A percentile compares a stretch with the other conserved stretches of the same genome.
Conservation (phyloP, 768 basidiomycete species). For the Trametes punicea region DNA sequence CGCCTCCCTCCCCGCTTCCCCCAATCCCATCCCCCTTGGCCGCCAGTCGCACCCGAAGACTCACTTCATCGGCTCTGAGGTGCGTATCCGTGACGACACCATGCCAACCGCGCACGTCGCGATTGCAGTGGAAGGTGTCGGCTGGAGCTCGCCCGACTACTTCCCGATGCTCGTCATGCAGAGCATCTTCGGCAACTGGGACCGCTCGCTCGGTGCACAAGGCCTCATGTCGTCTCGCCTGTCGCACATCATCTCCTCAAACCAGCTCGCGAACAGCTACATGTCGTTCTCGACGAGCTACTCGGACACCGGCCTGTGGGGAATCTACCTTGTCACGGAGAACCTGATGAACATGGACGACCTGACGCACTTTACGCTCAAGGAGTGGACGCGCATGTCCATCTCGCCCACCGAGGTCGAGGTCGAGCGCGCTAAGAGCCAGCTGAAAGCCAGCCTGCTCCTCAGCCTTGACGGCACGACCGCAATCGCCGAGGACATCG, state of each 20-base stretch:
- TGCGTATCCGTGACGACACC: constrained; percentile 91
- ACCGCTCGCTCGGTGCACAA: constrained; percentile 89
- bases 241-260: constrained; percentile 82
- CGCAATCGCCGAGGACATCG: constrained; percentile 96
- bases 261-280: constrained; percentile 98
- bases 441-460: constrained; percentile 92
- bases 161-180: constrained; percentile 99
- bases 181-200: constrained; percentile 99
- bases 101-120: constrained; percentile 88
- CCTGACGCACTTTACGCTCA: constrained; percentile 87
- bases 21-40: constrained; percentile 87
- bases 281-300: constrained; percentile 99
- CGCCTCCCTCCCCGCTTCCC: constrained; percentile 79
- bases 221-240: constrained; percentile 88
- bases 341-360: constrained; percentile 94
- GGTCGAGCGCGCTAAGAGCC: constrained; percentile 97
- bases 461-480: constrained; percentile 94
- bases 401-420: constrained; percentile 78
- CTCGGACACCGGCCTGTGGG: constrained; percentile 98
- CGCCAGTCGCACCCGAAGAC: constrained; percentile 73
- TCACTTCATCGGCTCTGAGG: constrained; percentile 89
- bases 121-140: constrained; percentile 95
- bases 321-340: constrained; percentile 95
- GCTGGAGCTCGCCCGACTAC: constrained; percentile 98
- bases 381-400: constrained; percentile 95